Conservation (phyloP, 1,139 yeast genomes). For the Wickerhamomyces sp. region DNA sequence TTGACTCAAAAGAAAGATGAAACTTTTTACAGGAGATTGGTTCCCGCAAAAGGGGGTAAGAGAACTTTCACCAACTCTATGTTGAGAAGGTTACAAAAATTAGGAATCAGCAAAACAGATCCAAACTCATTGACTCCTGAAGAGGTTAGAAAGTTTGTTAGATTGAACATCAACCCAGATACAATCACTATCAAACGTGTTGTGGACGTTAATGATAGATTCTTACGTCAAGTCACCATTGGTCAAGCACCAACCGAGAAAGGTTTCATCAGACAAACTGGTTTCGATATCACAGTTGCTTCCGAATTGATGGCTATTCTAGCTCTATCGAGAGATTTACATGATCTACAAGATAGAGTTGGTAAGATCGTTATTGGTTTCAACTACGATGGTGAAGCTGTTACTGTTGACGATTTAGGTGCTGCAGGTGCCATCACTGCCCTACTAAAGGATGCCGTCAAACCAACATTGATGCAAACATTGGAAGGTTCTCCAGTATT, state of each 20-base stretch:
- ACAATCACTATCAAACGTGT: constrained; percentile 73
- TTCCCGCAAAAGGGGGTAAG: constrained; percentile 62
- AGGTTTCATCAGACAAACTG: constrained; percentile 65
- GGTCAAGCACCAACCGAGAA: constrained; percentile 79
- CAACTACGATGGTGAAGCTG: constrained; percentile 54
- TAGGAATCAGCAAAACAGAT: constrained; percentile 60
- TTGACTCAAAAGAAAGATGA: constrained; percentile 58
- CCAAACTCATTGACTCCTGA: constrained; percentile 68
- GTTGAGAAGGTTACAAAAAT: constrained; percentile 55
- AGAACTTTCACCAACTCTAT: constrained; percentile 64
- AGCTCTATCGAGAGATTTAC: constrained; percentile 62
- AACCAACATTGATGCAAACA: constrained; percentile 82
- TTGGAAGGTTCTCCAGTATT: constrained; percentile 82
- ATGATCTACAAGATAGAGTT: constrained; percentile 64
- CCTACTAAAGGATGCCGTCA: constrained; percentile 71
- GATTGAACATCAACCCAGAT: constrained; percentile 65
- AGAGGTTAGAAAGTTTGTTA: constrained; percentile 57
- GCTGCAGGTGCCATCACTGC: constrained; percentile 82
- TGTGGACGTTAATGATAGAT: constrained; percentile 77
- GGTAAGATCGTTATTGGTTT: constrained; percentile 71
- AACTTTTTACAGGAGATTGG: constrained; percentile 64
- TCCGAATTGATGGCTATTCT: constrained; percentile 79
- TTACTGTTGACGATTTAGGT: constrained; percentile 75
- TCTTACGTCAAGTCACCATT: constrained; percentile 66
- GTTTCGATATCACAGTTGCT: constrained; percentile 81